Conservation (phyloP, 768 basidiomycete species). For the Termitomyces sp. region DNA sequence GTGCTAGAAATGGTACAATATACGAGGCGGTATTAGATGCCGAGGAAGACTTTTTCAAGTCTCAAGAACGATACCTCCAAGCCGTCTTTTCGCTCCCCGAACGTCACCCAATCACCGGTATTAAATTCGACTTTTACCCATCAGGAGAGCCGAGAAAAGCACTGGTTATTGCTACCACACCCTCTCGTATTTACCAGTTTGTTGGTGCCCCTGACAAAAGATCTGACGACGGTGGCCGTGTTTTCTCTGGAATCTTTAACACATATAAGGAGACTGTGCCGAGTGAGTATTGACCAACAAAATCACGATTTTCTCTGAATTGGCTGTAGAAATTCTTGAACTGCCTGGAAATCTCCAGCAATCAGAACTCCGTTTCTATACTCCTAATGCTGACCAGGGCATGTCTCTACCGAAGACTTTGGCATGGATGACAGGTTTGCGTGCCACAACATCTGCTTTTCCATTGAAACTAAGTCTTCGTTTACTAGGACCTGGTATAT, state of each 20-base stretch:
- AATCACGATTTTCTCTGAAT: background rate
- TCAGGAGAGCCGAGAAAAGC: slow-evolving; percentile 56
- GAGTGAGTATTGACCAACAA: slow-evolving; percentile 46
- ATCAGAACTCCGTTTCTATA: slow-evolving; percentile 82
- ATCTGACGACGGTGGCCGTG: slow-evolving; percentile 69
- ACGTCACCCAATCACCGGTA: slow-evolving; percentile 77
- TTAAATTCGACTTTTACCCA: slow-evolving; percentile 78
- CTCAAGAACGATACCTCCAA: slow-evolving; percentile 76
- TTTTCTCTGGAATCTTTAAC: slow-evolving; percentile 74
- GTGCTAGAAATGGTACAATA: slow-evolving; percentile 79
- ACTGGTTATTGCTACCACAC: slow-evolving; percentile 80
- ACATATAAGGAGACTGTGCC: slow-evolving; percentile 74
- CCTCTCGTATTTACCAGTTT: slow-evolving; percentile 89
- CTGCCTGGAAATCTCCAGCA: slow-evolving; percentile 73
- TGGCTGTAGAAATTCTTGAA: slow-evolving; percentile 75
- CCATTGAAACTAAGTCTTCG: background rate
- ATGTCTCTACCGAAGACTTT: slow-evolving; percentile 67
- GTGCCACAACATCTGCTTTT: background rate
- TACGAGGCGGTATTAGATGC: slow-evolving; percentile 90
- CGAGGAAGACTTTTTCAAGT: slow-evolving; percentile 89
- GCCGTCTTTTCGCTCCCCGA: slow-evolving; percentile 77
- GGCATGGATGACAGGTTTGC: slow-evolving; percentile 90
- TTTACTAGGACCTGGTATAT: slow-evolving; percentile 77
- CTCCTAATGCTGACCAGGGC: slow-evolving; percentile 65
- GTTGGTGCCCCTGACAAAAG: slow-evolving; percentile 63